These are phyloP conservation scores for Hymenoscyphus occultus DNA, from an alignment of 2,329 filamentous ascomycete genomes.

Conservation along the genomic window DNA sequence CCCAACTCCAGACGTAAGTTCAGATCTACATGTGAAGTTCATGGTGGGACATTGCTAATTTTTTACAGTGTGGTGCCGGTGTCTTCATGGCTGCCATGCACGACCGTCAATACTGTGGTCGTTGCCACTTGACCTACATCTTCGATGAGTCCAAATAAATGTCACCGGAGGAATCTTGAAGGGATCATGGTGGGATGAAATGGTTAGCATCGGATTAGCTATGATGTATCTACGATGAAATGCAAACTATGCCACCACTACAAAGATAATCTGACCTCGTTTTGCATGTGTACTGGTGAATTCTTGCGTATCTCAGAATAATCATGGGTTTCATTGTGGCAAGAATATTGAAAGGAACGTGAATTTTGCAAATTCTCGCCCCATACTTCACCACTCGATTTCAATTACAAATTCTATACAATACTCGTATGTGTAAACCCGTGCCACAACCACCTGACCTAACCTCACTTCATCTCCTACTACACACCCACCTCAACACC, in stretches of 20 bases:
- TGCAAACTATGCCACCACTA: background rate
- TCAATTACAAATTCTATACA: background rate
- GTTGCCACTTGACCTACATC: constrained; percentile 71
- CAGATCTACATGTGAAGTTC: background rate
- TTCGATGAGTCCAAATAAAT: constrained; percentile 55
- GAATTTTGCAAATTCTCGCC: background rate
- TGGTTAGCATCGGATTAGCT: constrained; percentile 19
- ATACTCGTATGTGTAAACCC: too few species aligned
- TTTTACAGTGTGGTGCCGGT: constrained; percentile 87
- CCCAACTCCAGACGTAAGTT: constrained; percentile 79
- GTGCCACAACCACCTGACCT: too few species aligned
- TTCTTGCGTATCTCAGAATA: background rate
- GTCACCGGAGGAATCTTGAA: constrained; percentile 60
- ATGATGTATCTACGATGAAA: constrained; percentile 20
- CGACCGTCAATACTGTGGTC: constrained; percentile 77
- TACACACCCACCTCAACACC: too few species aligned
- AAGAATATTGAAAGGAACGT: background rate
- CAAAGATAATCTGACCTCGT: background rate
- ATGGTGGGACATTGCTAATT: constrained; percentile 37
- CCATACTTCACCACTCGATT: background rate
- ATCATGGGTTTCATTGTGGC: background rate
- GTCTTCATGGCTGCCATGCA: constrained; percentile 99
- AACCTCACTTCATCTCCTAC: too few species aligned
- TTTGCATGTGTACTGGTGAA: background rate
- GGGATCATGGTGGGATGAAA: constrained; percentile 9